These are phyloP conservation scores for Fagopyrum esculentum DNA, from an alignment of 148 eudicot species.

Conservation along the genomic window DNA sequence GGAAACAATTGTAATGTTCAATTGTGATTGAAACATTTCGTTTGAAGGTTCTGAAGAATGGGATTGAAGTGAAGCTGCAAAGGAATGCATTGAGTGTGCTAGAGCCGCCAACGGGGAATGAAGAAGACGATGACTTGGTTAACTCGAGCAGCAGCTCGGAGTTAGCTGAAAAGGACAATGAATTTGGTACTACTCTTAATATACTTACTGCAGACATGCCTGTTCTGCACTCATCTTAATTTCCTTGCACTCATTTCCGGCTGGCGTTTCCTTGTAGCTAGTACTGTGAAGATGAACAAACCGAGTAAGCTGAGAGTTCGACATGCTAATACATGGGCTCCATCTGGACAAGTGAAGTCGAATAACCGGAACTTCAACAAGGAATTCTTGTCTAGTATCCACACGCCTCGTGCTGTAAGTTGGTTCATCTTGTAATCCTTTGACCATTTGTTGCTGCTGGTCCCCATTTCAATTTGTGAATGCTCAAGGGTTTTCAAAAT, in stretches of 20 bases:
- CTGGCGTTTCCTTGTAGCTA: slow-evolving; percentile 28
- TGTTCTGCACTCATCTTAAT: neutral
- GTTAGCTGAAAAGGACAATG: slow-evolving; percentile 55
- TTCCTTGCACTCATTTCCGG: neutral
- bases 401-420: slow-evolving; percentile 37
- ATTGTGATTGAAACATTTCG: neutral
- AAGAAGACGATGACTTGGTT: slow-evolving; percentile 73
- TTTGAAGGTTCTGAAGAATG: slow-evolving; percentile 84
- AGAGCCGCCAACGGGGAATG: slow-evolving; percentile 93
- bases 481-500: neutral
- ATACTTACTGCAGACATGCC: neutral
- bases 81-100: slow-evolving; percentile 92
- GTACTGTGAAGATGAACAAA: slow-evolving; percentile 53
- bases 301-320: slow-evolving; percentile 73
- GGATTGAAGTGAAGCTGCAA: slow-evolving; percentile 93
- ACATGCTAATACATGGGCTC: slow-evolving; percentile 58
- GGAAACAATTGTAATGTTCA: neutral
- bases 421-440: neutral
- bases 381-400: slow-evolving; percentile 49
- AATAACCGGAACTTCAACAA: slow-evolving; percentile 31
- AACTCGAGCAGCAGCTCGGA: slow-evolving; percentile 78
- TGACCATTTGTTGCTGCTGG: neutral
- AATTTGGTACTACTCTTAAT: slow-evolving; percentile 37
- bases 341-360: slow-evolving; percentile 35
- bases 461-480: neutral